Evolutionary conservation across 352 stramenopile genomes (phyloP).

Genomic region (Phytophthora sp.): DNA sequence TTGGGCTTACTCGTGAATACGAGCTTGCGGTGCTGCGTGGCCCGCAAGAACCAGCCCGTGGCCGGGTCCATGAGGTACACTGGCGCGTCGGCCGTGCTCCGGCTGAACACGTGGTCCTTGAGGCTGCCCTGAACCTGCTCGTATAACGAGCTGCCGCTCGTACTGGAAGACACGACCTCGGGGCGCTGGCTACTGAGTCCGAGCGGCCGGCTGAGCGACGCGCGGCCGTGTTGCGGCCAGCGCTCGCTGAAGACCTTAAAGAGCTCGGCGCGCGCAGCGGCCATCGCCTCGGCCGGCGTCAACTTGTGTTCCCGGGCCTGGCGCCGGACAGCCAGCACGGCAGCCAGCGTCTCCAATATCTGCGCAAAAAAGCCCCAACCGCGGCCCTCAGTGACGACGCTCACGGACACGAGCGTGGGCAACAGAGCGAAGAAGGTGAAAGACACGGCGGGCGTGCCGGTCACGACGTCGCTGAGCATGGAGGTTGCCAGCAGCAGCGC

Average conservation of each 20-base stretch:
- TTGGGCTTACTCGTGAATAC: constrained; percentile 67
- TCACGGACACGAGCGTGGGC: constrained; percentile 51
- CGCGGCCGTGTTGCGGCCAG: constrained; percentile 33
- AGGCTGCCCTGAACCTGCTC: constrained; percentile 66
- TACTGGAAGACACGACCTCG: constrained; percentile 45
- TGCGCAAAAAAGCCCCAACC: constrained; percentile 35
- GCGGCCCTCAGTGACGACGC: constrained; percentile 46
- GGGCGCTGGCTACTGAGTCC: constrained; percentile 35
- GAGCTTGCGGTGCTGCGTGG: constrained; percentile 70
- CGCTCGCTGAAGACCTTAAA: constrained; percentile 52
- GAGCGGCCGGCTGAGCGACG: constrained; percentile 30
- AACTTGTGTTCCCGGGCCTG: constrained; percentile 14
- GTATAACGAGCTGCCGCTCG: constrained; percentile 68
- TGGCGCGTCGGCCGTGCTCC: constrained; percentile 42
- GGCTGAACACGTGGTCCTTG: constrained; percentile 60
- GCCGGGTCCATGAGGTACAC: constrained; percentile 76
- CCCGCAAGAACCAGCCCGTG: constrained; percentile 58
- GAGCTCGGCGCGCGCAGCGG: constrained; percentile 48
- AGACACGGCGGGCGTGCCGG: constrained; percentile 30
- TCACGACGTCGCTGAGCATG: constrained; percentile 3
- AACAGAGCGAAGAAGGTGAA: constrained; percentile 63
- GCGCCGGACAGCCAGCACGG: constrained; percentile 18
- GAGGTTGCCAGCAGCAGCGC: constrained; percentile 22
- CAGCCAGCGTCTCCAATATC: constrained; percentile 44
- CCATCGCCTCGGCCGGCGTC: constrained; percentile 30